These are phyloP conservation scores for Fusarium robinianum DNA, from an alignment of 2,329 filamentous ascomycete species.

Conservation along the genomic window DNA sequence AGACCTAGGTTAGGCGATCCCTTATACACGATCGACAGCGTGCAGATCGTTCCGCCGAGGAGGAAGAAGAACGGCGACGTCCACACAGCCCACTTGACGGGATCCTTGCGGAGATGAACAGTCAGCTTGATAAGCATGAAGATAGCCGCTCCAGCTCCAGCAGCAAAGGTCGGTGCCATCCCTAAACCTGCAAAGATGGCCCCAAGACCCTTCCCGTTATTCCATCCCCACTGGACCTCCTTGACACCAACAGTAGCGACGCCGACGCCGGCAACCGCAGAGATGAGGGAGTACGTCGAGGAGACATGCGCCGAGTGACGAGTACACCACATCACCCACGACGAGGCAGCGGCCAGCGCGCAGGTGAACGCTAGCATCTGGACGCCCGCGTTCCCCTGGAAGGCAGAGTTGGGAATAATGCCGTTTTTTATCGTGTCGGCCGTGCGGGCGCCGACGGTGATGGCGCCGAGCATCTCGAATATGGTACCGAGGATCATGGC, in stretches of 20 bases:
- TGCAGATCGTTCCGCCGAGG: conserved; percentile 73
- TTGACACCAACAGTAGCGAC: conserved; percentile 52
- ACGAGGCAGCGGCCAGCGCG: conserved; percentile 56
- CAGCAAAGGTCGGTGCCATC: conserved; percentile 72
- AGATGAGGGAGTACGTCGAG: conserved; percentile 65
- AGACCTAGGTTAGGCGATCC: conserved; percentile 61
- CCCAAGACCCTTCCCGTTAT: conserved; percentile 67
- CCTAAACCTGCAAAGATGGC: conserved; percentile 71
- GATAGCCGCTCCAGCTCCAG: conserved; percentile 56
- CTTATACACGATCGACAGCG: conserved; percentile 80
- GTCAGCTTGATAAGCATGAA: conserved; percentile 62
- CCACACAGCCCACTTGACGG: conserved; percentile 57
- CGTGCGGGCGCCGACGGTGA: conserved; percentile 64
- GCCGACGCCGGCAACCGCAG: conserved; percentile 63
- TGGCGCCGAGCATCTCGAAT: conserved; percentile 65
- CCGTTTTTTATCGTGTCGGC: conserved; percentile 66
- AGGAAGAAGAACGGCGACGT: conserved; percentile 64
- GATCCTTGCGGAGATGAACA: conserved; percentile 58
- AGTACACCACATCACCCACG: conserved; percentile 62
- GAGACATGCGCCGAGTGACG: conserved; percentile 61
- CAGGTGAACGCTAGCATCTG: conserved; percentile 64
- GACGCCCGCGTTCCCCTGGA: conserved; percentile 52
- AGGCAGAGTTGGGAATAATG: conserved; percentile 56
- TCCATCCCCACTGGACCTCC: conserved; percentile 70
- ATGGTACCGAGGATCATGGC: conserved; percentile 62